These are phyloP conservation scores for Nakaseomyces kungkrabaensis DNA, from an alignment of 1,139 yeast genomes.

Conservation along the genomic window DNA sequence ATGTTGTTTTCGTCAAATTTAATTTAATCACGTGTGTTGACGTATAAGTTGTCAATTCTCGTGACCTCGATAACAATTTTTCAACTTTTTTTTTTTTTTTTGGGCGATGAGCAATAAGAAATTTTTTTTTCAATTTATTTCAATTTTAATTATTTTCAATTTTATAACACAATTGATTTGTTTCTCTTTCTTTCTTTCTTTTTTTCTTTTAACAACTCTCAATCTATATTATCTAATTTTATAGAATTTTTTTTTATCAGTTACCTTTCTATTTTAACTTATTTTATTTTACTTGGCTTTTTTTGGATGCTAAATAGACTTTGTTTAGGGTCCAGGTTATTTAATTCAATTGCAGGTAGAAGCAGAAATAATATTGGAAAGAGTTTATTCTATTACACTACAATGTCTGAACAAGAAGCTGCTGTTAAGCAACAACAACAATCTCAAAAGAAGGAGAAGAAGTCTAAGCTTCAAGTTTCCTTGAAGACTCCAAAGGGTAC, in stretches of 20 bases:
- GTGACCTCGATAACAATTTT: background rate
- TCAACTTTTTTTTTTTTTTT: too few species aligned
- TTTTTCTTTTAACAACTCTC: too few species aligned
- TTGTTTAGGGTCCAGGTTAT: background rate
- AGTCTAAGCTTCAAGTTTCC: conserved; percentile 45
- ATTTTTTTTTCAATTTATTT: background rate
- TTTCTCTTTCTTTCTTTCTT: background rate
- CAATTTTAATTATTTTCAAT: background rate
- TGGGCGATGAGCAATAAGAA: background rate
- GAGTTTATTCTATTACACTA: background rate
- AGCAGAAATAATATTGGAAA: background rate
- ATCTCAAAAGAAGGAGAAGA: conserved; percentile 16
- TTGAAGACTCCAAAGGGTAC: conserved; percentile 96
- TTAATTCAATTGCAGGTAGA: background rate
- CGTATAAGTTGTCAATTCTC: background rate
- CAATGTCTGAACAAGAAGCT: conserved; percentile 2
- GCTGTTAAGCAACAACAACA: conserved; percentile 5
- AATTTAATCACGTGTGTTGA: too few species aligned
- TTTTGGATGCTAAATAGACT: background rate
- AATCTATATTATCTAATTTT: too few species aligned
- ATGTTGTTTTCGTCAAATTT: too few species aligned
- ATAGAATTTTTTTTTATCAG: too few species aligned
- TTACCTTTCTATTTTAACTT: background rate
- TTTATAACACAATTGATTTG: too few species aligned
- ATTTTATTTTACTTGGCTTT: background rate